Evolutionary conservation across 805 yeast species (phyloP), one percentile per base, ranked within the genome.

Genomic region (Candida gorgasii): DNA sequence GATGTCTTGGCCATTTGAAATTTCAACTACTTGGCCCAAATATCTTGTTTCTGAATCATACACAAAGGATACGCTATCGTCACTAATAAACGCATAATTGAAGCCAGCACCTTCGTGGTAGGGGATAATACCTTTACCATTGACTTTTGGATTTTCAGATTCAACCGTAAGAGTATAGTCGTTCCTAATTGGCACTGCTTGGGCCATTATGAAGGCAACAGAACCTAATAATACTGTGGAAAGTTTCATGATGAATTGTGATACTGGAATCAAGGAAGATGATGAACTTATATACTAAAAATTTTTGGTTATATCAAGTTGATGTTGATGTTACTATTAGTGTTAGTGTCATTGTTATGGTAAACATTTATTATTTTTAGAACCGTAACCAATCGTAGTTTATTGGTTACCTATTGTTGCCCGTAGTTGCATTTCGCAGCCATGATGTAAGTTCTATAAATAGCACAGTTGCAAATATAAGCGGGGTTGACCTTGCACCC

Each of bases 91-190:
- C 20, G 65, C 47, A 54, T 69, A 72, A 58, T 63, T 55, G 48
- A 71, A 55, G 42, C 68, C 78, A 31, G 78, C 78, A 51, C 77
- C 78, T 52, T 66, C 73, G 52, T 72, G 78, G 31, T 45, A 43
- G 24, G 58, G 46, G 35, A 51, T 42, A 26, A 69, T 46, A 27
- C 61, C 63, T 12, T 52, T 37, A 29, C 64, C 65, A 46, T 68
- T 45, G 39, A 70, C 39, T 6, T 43, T 46, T 5, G 55, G 19
- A 45, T 62, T 42, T 29, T 49, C 53, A 24, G 71, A 63, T 18
- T 53, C 50, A 30, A 51, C 53, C 20, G 13, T 44, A 27, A 66
- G 54, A 16, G 44, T 22, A 16, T 31, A 23, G 5, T 29, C 33
- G 24, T 23, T 27, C 6, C 18, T 32, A 12, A 42, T 17, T 27